Percentiles rank a stretch among this genome's conserved stretches.
These are phyloP conservation scores for Marasmius fiardii DNA, from an alignment of 1,284 basidiomycete genomes.

Conservation along the genomic window DNA sequence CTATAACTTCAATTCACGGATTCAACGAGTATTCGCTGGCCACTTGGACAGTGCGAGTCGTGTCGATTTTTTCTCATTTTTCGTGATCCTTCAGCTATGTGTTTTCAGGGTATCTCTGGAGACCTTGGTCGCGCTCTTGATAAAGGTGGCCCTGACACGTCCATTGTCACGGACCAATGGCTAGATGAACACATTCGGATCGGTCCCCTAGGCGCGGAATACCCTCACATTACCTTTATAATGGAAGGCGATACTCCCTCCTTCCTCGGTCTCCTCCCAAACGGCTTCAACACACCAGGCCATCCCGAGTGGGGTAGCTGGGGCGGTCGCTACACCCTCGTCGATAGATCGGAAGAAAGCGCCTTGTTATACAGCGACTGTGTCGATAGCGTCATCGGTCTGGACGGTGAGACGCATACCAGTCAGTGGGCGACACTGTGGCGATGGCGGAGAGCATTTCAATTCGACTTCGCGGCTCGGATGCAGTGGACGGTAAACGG, in stretches of 20 bases:
- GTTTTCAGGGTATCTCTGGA: slow-evolving; percentile 2
- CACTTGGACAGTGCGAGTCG: background rate
- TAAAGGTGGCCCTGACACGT: background rate
- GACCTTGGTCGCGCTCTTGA: background rate
- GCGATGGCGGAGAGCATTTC: slow-evolving; percentile 9
- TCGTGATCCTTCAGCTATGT: background rate
- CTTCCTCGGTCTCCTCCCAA: slow-evolving; percentile 5
- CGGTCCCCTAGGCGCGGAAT: background rate
- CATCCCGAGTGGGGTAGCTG: slow-evolving; percentile 1
- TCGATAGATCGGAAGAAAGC: background rate
- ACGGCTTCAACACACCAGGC: slow-evolving; percentile 1
- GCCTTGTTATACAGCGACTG: slow-evolving; percentile 5
- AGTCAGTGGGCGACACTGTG: slow-evolving; percentile 7
- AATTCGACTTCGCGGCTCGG: slow-evolving; percentile 10
- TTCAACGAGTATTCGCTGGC: slow-evolving; percentile 4
- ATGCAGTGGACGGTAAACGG: slow-evolving; percentile 8
- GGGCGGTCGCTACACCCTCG: slow-evolving; percentile 2
- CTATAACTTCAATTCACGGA: slow-evolving; percentile 2
- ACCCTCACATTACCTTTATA: slow-evolving; percentile 1
- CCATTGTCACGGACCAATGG: slow-evolving; percentile 2
- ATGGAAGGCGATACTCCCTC: slow-evolving; percentile 10
- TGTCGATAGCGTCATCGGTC: background rate
- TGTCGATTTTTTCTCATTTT: background rate
- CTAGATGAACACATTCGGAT: slow-evolving; percentile 1
- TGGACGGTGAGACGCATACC: background rate